Evolutionary conservation across 345 rosid species (phyloP).

Genomic region (Citrus hindsii): DNA sequence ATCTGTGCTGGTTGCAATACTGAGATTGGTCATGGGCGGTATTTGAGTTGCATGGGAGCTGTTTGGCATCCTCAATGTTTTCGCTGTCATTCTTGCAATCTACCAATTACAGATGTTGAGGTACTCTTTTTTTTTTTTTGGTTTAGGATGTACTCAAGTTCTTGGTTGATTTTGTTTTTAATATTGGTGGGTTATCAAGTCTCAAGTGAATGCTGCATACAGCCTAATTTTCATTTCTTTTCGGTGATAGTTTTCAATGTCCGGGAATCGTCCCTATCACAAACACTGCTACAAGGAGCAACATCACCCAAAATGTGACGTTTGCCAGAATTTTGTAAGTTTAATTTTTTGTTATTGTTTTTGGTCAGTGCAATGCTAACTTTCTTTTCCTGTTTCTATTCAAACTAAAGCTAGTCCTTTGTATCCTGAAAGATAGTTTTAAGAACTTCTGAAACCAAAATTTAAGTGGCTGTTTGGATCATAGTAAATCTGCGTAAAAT

Average conservation of each 20-base stretch:
- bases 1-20: slow-evolving; percentile 66
- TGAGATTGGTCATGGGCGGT: slow-evolving; percentile 74
- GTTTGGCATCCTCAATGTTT: slow-evolving; percentile 94
- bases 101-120: slow-evolving; percentile 75
- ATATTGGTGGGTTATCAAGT: neutral
- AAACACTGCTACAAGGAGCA: slow-evolving; percentile 80
- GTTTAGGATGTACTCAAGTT: slow-evolving; percentile 8
- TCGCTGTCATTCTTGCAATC: slow-evolving; percentile 68
- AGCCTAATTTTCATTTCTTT: slow-evolving; percentile 19
- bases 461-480: neutral
- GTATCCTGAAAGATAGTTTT: neutral
- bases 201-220: neutral
- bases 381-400: neutral
- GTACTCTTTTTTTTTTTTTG: slow-evolving; percentile 21
- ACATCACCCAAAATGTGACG: slow-evolving; percentile 92
- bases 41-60: slow-evolving; percentile 66
- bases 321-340: slow-evolving; percentile 83
- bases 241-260: slow-evolving; percentile 58
- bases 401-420: neutral
- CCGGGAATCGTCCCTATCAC: slow-evolving; percentile 68
- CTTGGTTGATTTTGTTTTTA: neutral
- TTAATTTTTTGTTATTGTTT: slow-evolving; percentile 2
- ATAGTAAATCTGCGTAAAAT: neutral
- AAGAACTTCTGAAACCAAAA: neutral
- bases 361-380: neutral